These are phyloP conservation scores for Tetrastigma voinierianum DNA, from an alignment of 164 flowering plant genomes.

Conservation along the genomic window DNA sequence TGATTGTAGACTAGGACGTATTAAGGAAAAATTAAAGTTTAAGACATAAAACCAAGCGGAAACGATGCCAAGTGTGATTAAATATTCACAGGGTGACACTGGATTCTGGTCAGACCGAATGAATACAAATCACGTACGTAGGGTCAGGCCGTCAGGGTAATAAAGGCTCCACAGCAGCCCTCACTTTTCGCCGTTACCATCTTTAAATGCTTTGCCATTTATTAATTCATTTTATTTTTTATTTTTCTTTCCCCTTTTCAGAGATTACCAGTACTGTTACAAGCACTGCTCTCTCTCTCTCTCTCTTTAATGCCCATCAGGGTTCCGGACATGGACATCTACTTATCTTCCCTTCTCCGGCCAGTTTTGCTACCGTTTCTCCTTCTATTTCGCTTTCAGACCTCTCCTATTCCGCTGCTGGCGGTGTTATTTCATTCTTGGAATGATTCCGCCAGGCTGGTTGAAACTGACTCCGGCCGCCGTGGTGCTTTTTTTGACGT, in stretches of 20 bases:
- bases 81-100: constrained; percentile 6
- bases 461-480: too few relatives aligned
- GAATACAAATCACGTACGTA: not conserved
- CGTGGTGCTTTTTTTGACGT: too few relatives aligned
- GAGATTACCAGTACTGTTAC: too few relatives aligned
- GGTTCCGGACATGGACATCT: not conserved
- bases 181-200: constrained; percentile 1
- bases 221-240: too few relatives aligned
- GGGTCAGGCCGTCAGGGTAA: too few relatives aligned
- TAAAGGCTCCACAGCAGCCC: not conserved
- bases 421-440: too few relatives aligned
- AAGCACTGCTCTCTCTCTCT: not conserved
- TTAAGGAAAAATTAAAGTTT: too few relatives aligned
- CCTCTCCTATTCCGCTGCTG: too few relatives aligned
- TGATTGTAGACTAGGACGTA: too few relatives aligned
- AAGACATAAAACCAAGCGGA: too few relatives aligned
- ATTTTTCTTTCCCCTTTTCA: constrained; percentile 1
- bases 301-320: constrained; percentile 10
- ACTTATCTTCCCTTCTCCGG: not conserved
- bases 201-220: not conserved
- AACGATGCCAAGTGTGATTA: too few relatives aligned
- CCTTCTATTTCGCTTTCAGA: not conserved
- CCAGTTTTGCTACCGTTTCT: not conserved
- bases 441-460: too few relatives aligned
- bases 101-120: constrained; percentile 19